Evolutionary conservation across 169 alveolate genomes (phyloP).

Genomic region (Plasmodium reichenowi): DNA sequence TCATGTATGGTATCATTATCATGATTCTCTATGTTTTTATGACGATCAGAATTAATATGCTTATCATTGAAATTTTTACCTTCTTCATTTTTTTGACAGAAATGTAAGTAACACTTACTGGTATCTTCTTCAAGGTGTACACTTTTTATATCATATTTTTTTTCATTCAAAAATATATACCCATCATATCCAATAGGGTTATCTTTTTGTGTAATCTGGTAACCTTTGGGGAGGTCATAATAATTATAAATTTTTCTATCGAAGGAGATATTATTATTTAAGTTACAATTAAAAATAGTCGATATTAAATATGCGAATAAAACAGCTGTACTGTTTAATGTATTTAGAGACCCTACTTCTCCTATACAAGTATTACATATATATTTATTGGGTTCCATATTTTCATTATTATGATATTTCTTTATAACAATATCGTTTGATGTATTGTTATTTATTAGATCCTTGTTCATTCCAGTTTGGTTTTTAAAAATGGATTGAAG

Average conservation of each 20-base stretch:
- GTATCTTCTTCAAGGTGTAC: constrained; percentile 87
- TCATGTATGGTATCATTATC: not conserved
- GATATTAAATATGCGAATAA: constrained; percentile 79
- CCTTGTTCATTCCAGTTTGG: not conserved
- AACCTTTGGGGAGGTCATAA: constrained; percentile 87
- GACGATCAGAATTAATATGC: not conserved
- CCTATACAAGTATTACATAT: constrained; percentile 84
- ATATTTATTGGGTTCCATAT: constrained; percentile 72
- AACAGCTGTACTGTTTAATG: constrained; percentile 79
- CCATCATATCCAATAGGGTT: constrained; percentile 85
- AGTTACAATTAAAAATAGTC: constrained; percentile 77
- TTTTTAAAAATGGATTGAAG: not conserved
- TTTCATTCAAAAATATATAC: constrained; percentile 52
- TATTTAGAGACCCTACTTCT: constrained; percentile 83
- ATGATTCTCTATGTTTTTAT: not conserved
- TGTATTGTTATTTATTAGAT: not conserved
- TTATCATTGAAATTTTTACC: not conserved
- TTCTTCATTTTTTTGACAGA: not conserved
- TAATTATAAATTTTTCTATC: constrained; percentile 85
- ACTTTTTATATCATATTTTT: constrained; percentile 66
- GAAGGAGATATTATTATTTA: constrained; percentile 68
- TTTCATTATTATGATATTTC: not conserved
- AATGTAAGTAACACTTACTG: constrained; percentile 71
- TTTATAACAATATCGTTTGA: not conserved
- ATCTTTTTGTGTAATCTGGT: constrained; percentile 82